phyloP scores from a whole-genome alignment of 352 stramenopile species.

The Phytophthora citricola region DNA sequence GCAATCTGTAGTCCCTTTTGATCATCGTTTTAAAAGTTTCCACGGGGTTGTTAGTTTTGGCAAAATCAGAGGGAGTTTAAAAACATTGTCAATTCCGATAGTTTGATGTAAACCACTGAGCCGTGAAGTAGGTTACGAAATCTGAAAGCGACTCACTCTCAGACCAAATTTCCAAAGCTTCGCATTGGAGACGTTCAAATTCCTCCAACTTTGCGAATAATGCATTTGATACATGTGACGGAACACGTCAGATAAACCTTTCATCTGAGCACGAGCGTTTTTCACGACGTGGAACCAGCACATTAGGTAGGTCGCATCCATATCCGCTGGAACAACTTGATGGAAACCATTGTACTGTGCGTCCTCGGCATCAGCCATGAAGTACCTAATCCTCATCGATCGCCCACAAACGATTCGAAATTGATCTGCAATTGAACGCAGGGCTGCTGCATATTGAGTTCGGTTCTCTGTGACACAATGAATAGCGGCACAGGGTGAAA shows the following conservation, averaged over 20 bases:
- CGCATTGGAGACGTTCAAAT: neutral
- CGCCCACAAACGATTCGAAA: neutral
- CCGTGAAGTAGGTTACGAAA: too few species aligned
- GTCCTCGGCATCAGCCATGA: slow-evolving; percentile 18
- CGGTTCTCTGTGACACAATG: slow-evolving; percentile 3
- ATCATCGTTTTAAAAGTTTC: slow-evolving; percentile 2
- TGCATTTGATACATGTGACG: neutral
- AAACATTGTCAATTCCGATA: neutral
- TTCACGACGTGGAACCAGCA: slow-evolving; percentile 30
- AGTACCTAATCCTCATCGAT: slow-evolving; percentile 3
- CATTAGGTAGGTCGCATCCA: slow-evolving; percentile 7
- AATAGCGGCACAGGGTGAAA: slow-evolving; percentile 25
- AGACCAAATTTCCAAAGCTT: too few species aligned
- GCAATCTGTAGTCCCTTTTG: slow-evolving; percentile 2
- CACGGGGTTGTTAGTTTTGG: neutral
- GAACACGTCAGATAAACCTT: neutral
- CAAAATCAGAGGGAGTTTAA: slow-evolving; percentile 1
- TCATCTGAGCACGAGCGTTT: slow-evolving; percentile 6
- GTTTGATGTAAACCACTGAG: too few species aligned
- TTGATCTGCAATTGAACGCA: neutral
- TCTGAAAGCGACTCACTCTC: neutral
- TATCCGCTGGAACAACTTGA: neutral
- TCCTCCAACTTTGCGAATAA: neutral
- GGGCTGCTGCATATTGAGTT: neutral
- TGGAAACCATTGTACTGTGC: slow-evolving; percentile 18